Evolutionary conservation across 176 grass and related monocot genomes (phyloP), one percentile per base, ranked within the genome.

Genomic region (Oryza glumipatula): DNA sequence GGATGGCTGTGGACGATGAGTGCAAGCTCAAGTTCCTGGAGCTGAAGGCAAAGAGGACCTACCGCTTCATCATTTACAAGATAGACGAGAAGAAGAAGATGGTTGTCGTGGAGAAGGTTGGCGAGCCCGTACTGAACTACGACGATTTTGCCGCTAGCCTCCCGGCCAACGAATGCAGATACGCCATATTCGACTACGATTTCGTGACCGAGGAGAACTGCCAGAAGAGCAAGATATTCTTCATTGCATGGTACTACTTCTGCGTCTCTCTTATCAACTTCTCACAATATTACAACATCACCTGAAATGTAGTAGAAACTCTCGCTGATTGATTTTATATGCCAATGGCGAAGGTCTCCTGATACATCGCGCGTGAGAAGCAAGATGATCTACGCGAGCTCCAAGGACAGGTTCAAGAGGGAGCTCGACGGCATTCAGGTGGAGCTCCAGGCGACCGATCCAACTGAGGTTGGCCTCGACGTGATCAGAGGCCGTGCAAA

Each of bases 31-130:
- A 41, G 76, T 94, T 94, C 77, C 81, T 90, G 30, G 92, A 94
- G 46, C 65, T 94, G 22, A 94, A 94, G 86, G 88, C 88, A 6
- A 94, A 94, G 89, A 83, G 92, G 7, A 89, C 78, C 56, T 85
- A 91, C 47, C 88, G 92, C 65, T 91, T 94, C 89, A 91, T 94
- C 52, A 89, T 91, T 49, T 94, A 91, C 82, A 94, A 89, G 89
- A 94, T 94, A 16, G 92, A 94, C 3, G 92, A 94, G 15, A 94
- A 86, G 83, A 80, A 88, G 83, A 88, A 94, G 70, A 88, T 86
- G 80, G 92, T 94, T 6, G 78, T 88, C 12, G 84, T 94, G 23
- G 92, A 94, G 45, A 89, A 89, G 48, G 86, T 92, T 0, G 92
- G 92, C 0, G 70, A 86, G 52, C 92, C 92, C 0, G 10, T 28